Conservation (phyloP, 305 asterid genomes). For the Solanum hybrid region DNA sequence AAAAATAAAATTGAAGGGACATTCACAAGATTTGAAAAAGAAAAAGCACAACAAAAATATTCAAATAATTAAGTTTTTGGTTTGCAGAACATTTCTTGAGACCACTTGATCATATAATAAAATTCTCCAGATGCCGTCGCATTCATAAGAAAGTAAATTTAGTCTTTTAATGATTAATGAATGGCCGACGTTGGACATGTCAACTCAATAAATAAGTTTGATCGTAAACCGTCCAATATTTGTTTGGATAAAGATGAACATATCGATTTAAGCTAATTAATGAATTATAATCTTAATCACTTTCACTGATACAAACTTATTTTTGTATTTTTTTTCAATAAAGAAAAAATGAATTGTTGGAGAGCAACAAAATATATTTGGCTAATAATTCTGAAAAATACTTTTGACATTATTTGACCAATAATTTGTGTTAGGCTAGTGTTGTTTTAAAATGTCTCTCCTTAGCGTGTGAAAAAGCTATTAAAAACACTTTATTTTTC, state of each 20-base stretch:
- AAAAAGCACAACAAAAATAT: background rate
- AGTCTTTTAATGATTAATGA: background rate
- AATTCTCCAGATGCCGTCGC: background rate
- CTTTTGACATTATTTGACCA: background rate
- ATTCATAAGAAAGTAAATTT: background rate
- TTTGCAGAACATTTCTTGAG: background rate
- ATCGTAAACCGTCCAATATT: background rate
- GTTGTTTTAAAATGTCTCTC: background rate
- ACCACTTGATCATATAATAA: background rate
- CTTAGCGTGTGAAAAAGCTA: background rate
- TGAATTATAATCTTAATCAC: background rate
- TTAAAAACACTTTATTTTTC: fast-evolving
- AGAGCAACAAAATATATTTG: background rate
- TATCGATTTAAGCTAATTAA: background rate
- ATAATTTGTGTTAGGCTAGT: background rate
- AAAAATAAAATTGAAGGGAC: no score
- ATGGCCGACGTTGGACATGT: background rate
- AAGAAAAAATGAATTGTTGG: background rate
- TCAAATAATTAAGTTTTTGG: background rate
- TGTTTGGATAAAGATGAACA: background rate
- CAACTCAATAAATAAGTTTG: background rate
- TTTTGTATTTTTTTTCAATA: no score
- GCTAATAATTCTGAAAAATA: background rate
- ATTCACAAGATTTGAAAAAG: background rate
- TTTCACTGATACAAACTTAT: background rate